phyloP scores from a whole-genome alignment of 306 rosid genomes.

The Arachis hypogaea region DNA sequence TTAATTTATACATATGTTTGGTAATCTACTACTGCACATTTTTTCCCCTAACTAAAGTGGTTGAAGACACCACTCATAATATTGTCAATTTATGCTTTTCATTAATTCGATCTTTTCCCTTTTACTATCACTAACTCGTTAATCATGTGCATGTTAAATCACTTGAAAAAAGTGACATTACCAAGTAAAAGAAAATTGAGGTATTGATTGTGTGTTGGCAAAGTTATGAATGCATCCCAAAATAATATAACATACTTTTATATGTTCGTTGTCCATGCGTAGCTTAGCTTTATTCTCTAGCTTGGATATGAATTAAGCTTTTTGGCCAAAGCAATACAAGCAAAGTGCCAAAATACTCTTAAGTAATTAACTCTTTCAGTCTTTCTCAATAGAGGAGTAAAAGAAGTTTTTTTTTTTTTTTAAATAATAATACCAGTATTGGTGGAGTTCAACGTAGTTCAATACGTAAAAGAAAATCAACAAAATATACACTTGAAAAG shows the following conservation, averaged over 20 bases:
- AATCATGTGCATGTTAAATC: constrained; percentile 9
- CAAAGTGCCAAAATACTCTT: background rate
- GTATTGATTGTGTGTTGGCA: background rate
- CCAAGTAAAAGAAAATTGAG: background rate
- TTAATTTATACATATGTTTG: background rate
- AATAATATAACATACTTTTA: background rate
- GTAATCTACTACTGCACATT: background rate
- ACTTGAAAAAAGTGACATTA: background rate
- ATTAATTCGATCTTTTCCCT: background rate
- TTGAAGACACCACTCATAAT: background rate
- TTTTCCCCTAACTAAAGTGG: background rate
- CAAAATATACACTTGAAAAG: too few relatives aligned
- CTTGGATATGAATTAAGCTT: background rate
- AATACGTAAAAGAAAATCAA: too few relatives aligned
- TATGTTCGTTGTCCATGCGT: background rate
- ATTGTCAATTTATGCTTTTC: too few relatives aligned
- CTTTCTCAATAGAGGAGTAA: too few relatives aligned
- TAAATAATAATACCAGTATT: too few relatives aligned
- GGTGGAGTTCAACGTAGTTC: too few relatives aligned
- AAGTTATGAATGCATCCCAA: constrained; percentile 15
- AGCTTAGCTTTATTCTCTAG: background rate
- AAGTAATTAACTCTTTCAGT: too few relatives aligned
- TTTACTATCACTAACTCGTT: background rate
- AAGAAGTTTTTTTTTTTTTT: too few relatives aligned
- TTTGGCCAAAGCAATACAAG: background rate